A percentile compares a stretch with the other conserved stretches of the same genome.
phyloP scores from a whole-genome alignment of 495 filamentous ascomycete species.

The Penicillium mononematosum region DNA sequence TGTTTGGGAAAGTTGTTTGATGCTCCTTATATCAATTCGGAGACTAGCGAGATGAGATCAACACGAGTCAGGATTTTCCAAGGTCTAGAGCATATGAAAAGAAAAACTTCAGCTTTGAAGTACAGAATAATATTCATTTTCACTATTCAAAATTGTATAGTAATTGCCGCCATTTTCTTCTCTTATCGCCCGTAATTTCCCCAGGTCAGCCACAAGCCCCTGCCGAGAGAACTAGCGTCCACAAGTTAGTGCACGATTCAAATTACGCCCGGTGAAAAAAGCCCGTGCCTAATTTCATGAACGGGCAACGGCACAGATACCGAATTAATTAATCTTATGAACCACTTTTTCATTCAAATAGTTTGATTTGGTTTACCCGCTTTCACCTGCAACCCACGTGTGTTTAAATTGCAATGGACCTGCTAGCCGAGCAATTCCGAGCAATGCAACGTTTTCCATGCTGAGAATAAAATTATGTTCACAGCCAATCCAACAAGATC shows the following conservation, averaged over 20 bases:
- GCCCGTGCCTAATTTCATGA: not conserved
- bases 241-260: not conserved
- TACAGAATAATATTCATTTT: not conserved
- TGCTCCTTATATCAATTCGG: conserved; percentile 8
- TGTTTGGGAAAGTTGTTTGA: conserved; percentile 7
- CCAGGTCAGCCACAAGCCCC: not conserved
- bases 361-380: conserved; percentile 1
- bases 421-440: not conserved
- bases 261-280: not conserved
- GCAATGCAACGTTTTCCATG: not conserved
- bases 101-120: not conserved
- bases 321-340: conserved; percentile 5
- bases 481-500: not conserved
- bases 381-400: conserved; percentile 1
- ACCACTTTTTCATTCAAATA: conserved; percentile 8
- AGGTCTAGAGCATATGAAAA: not conserved
- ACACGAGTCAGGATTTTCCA: not conserved
- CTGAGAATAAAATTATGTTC: conserved; percentile 3
- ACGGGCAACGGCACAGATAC: not conserved
- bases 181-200: conserved; percentile 8
- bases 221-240: not conserved
- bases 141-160: not conserved
- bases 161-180: not conserved
- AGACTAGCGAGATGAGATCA: conserved; percentile 13
- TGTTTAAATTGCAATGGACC: not conserved